phyloP scores from a whole-genome alignment of 2,329 filamentous ascomycete species.

The Exophiala spinifera region DNA sequence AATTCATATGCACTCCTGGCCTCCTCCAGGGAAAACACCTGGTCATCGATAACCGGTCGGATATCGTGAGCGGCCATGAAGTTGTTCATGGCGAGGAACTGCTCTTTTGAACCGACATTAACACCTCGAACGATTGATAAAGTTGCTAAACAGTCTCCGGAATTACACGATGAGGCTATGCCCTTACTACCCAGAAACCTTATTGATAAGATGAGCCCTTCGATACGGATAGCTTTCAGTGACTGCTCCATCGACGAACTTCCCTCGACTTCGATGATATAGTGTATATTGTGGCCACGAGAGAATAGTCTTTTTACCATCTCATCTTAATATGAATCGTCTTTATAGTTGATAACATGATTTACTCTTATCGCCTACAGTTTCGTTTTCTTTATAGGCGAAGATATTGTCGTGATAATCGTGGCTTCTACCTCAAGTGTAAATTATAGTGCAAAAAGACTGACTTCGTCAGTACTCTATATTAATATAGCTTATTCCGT shows the following conservation, averaged over 20 bases:
- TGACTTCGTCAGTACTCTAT: slow-evolving; percentile 61
- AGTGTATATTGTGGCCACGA: slow-evolving; percentile 55
- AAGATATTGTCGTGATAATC: slow-evolving; percentile 59
- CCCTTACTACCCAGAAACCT: slow-evolving; percentile 48
- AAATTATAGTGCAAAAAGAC: slow-evolving; percentile 43
- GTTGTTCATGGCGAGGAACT: slow-evolving; percentile 58
- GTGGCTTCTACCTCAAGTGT: slow-evolving; percentile 50
- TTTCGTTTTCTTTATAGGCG: slow-evolving; percentile 51
- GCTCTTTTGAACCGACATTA: slow-evolving; percentile 53
- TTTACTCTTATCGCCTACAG: slow-evolving; percentile 57
- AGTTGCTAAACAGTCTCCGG: slow-evolving; percentile 50
- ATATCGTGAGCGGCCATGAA: slow-evolving; percentile 59
- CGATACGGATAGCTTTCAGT: slow-evolving; percentile 46
- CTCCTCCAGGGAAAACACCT: slow-evolving; percentile 53
- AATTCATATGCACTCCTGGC: slow-evolving; percentile 54
- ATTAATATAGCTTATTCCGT: slow-evolving; percentile 57
- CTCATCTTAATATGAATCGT: slow-evolving; percentile 56
- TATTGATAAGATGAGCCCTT: slow-evolving; percentile 51
- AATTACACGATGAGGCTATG: slow-evolving; percentile 43
- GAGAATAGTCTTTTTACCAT: slow-evolving; percentile 52
- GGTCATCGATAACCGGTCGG: slow-evolving; percentile 58
- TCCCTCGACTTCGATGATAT: slow-evolving; percentile 64
- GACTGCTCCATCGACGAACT: slow-evolving; percentile 57
- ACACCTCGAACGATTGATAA: slow-evolving; percentile 57
- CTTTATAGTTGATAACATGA: slow-evolving; percentile 60